Evolutionary conservation across 2,329 filamentous ascomycete species (phyloP).

Genomic region (Diaporthe velutina): DNA sequence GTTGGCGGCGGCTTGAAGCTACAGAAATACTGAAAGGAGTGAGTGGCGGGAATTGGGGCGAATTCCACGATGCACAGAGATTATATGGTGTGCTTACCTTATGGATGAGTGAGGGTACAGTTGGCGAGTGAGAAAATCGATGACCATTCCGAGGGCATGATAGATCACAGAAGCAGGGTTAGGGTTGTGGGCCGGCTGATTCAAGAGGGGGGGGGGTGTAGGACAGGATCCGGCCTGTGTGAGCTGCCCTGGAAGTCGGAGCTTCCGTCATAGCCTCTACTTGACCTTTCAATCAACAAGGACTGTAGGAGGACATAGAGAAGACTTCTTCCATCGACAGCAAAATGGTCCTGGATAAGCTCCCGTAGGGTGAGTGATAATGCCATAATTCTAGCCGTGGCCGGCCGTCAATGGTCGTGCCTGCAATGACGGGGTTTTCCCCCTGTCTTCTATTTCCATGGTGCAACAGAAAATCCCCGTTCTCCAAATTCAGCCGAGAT

Average conservation of each 20-base stretch:
- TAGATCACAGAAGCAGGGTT: not conserved
- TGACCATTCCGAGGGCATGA: not conserved
- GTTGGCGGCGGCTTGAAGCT: not conserved
- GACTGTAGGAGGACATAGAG: accelerated
- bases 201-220: too few relatives aligned
- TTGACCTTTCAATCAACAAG: not conserved
- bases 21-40: not conserved
- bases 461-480: not conserved
- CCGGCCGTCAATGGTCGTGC: not conserved
- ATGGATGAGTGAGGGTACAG: not conserved
- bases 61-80: too few relatives aligned
- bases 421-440: slow-evolving; percentile 2
- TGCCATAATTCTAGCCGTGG: slow-evolving; percentile 1
- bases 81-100: not conserved
- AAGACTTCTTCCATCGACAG: not conserved
- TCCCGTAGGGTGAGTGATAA: not conserved
- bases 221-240: not conserved
- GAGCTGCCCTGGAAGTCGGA: not conserved
- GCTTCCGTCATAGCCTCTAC: not conserved
- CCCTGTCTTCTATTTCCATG: not conserved
- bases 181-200: not conserved
- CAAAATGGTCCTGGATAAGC: not conserved
- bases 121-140: not conserved
- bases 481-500: not conserved
- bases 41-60: not conserved